phyloP scores from a whole-genome alignment of 164 flowering plant genomes.

The Nymphaea colorata region DNA sequence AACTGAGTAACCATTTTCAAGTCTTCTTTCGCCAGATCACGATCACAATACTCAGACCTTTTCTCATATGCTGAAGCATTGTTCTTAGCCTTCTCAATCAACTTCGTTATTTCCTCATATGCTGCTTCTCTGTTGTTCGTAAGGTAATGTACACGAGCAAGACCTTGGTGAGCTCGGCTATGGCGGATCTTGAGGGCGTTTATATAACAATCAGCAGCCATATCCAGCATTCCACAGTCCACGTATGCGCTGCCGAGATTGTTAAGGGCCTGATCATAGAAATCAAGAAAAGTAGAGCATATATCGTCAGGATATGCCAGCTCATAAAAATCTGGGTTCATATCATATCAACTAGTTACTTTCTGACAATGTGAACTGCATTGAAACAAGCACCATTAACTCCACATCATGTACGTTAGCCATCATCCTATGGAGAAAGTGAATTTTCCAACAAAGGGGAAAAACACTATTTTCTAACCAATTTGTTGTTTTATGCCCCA shows the following conservation, averaged over 20 bases:
- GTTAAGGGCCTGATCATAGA: conserved; percentile 67
- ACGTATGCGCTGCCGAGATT: conserved; percentile 95
- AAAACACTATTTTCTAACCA: no score
- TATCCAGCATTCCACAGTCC: conserved; percentile 63
- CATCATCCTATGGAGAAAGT: no score
- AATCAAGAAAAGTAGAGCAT: not conserved
- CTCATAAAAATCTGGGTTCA: no score
- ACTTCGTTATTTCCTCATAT: conserved; percentile 82
- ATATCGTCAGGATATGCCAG: not conserved
- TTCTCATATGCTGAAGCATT: conserved; percentile 98
- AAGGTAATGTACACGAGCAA: conserved; percentile 88
- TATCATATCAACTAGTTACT: no score
- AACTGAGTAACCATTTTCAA: conserved; percentile 80
- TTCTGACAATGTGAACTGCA: no score
- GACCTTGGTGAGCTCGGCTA: conserved; percentile 96
- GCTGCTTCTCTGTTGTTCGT: conserved; percentile 68
- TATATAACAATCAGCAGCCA: conserved; percentile 92
- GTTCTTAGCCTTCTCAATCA: conserved; percentile 78
- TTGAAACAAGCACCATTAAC: no score
- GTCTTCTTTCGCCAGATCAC: conserved; percentile 76
- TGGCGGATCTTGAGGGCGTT: conserved; percentile 89
- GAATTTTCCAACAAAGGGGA: no score
- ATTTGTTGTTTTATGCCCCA: no score
- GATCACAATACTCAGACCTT: conserved; percentile 95
- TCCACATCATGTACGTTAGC: no score